These are phyloP conservation scores for Verticillium nonalfalfae DNA, from an alignment of 2,329 filamentous ascomycete genomes.

Conservation along the genomic window DNA sequence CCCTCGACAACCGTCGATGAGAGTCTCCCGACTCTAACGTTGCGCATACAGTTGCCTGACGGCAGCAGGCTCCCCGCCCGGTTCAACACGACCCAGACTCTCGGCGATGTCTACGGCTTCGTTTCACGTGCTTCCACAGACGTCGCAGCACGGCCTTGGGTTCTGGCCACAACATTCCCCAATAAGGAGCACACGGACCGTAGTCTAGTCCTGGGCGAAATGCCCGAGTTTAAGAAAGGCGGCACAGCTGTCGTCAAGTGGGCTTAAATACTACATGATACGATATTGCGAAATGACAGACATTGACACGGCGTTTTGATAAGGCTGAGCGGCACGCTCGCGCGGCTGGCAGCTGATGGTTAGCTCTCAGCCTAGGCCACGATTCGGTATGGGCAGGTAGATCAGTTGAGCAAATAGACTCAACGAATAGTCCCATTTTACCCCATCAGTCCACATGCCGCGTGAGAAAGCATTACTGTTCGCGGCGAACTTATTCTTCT, in stretches of 20 bases:
- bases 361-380: not conserved
- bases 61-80: slow-evolving; percentile 71
- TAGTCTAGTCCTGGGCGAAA: slow-evolving; percentile 48
- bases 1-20: slow-evolving; percentile 41
- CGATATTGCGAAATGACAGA: not conserved
- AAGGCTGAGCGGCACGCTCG: not conserved
- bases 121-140: slow-evolving; percentile 58
- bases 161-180: slow-evolving; percentile 76
- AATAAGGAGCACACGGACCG: slow-evolving; percentile 74
- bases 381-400: not conserved
- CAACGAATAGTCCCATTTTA: not conserved
- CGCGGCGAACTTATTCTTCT: too few relatives aligned
- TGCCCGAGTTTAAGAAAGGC: slow-evolving; percentile 60
- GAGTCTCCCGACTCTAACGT: slow-evolving; percentile 59
- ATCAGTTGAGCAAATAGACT: not conserved
- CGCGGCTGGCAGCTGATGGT: not conserved
- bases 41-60: slow-evolving; percentile 74
- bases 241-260: slow-evolving; percentile 61
- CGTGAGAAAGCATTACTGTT: too few relatives aligned
- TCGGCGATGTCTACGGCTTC: slow-evolving; percentile 73
- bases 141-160: slow-evolving; percentile 55
- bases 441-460: too few relatives aligned
- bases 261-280: slow-evolving; percentile 15
- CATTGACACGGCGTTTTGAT: not conserved
- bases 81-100: slow-evolving; percentile 74